These are phyloP conservation scores for Xylariaceae sp. DNA, from an alignment of 2,329 filamentous ascomycete genomes.

Conservation along the genomic window DNA sequence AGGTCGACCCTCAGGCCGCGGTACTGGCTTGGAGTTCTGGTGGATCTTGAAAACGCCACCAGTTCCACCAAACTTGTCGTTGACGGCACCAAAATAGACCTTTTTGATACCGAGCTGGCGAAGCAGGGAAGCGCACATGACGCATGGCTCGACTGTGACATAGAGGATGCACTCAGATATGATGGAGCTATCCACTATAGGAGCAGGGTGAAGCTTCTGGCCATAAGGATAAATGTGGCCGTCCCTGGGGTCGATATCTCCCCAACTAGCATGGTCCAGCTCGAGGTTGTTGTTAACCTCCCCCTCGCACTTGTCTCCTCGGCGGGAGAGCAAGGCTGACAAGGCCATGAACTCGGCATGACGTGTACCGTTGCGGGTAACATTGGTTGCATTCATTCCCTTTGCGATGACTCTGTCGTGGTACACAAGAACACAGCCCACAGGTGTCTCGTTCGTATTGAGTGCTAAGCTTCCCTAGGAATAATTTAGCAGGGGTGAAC, in stretches of 20 bases:
- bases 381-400: conserved; percentile 97
- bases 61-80: conserved; percentile 95
- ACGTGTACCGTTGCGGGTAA: conserved; percentile 83
- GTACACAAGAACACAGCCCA: conserved; percentile 91
- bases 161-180: conserved; percentile 75
- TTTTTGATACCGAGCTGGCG: conserved; percentile 82
- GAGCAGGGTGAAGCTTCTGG: conserved; percentile 50
- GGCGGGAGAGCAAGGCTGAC: conserved; percentile 46
- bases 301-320: conserved; percentile 22
- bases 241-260: conserved; percentile 48
- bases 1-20: conserved; percentile 18
- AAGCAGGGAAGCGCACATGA: conserved; percentile 95
- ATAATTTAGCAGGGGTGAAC: neutral
- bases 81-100: conserved; percentile 92
- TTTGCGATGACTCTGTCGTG: conserved; percentile 73
- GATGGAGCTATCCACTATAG: conserved; percentile 61
- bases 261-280: conserved; percentile 39
- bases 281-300: conserved; percentile 20
- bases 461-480: conserved; percentile 78
- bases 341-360: conserved; percentile 96
- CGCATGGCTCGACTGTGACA: conserved; percentile 96
- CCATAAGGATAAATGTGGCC: conserved; percentile 59
- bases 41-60: conserved; percentile 91
- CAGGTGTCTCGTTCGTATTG: conserved; percentile 83
- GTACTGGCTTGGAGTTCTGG: conserved; percentile 47